These are phyloP conservation scores for Eucalyptus marginata DNA, from an alignment of 345 rosid species.

Conservation along the genomic window DNA sequence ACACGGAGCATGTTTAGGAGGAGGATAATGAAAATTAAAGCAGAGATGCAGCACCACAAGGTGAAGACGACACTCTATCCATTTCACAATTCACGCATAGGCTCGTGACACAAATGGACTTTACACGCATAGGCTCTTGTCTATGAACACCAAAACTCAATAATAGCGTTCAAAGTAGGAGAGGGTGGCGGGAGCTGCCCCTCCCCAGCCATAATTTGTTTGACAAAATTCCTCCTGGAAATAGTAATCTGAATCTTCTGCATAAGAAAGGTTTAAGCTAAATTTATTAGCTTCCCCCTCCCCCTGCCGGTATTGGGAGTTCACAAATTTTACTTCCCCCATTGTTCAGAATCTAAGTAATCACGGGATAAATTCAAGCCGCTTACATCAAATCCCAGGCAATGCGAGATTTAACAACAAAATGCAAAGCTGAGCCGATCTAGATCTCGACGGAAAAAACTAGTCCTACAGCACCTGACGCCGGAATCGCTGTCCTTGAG, in stretches of 20 bases:
- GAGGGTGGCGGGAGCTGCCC: not conserved
- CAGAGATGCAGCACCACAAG: not conserved
- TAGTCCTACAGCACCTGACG: not conserved
- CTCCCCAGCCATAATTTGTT: not conserved
- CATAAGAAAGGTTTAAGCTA: not conserved
- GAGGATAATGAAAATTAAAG: not conserved
- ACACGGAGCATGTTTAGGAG: slow-evolving; percentile 1
- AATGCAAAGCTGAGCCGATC: not conserved
- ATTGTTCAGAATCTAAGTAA: not conserved
- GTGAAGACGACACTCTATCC: not conserved
- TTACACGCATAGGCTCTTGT: not conserved
- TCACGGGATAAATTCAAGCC: not conserved
- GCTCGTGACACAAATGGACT: not conserved
- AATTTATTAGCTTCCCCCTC: not conserved
- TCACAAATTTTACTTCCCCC: not conserved
- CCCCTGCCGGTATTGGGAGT: not conserved
- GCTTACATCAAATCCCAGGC: not conserved
- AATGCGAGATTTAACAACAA: not conserved
- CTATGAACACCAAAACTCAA: not conserved
- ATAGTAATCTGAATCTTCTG: not conserved
- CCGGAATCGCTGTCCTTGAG: not conserved
- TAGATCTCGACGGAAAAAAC: not conserved
- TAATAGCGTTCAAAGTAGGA: not conserved
- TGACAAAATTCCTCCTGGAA: not conserved
- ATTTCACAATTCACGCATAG: not conserved